phyloP scores from a whole-genome alignment of 208 protist species.

The Crithidia thermophila region DNA sequence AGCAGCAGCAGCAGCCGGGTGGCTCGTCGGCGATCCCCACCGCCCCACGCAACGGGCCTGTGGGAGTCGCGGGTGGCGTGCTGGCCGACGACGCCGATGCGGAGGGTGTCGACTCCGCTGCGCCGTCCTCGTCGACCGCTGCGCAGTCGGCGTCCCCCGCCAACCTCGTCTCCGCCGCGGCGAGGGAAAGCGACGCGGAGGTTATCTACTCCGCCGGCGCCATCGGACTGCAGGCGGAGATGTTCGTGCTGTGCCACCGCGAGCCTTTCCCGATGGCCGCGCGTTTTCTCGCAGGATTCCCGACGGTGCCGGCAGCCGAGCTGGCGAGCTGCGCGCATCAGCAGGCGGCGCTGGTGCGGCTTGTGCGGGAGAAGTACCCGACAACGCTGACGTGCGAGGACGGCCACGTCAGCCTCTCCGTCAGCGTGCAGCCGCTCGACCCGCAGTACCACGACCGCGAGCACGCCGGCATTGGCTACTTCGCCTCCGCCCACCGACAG shows the following conservation, averaged over 20 bases:
- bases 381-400: slow-evolving; percentile 46
- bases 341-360: slow-evolving; percentile 20
- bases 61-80: not conserved
- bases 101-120: not conserved
- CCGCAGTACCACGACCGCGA: slow-evolving; percentile 32
- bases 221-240: slow-evolving; percentile 51
- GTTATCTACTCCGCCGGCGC: slow-evolving; percentile 61
- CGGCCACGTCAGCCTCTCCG: slow-evolving; percentile 50
- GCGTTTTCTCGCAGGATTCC: slow-evolving; percentile 48
- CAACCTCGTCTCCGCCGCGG: not conserved
- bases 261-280: slow-evolving; percentile 47
- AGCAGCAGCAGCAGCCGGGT: not conserved
- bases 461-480: slow-evolving; percentile 44
- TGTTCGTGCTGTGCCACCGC: slow-evolving; percentile 58
- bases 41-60: not conserved
- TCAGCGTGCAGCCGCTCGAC: slow-evolving; percentile 61
- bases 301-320: slow-evolving; percentile 10
- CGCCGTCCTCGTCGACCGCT: not conserved
- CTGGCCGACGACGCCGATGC: not conserved
- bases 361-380: slow-evolving; percentile 34
- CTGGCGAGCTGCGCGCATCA: slow-evolving; percentile 27
- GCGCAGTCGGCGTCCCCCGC: not conserved
- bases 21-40: too few species aligned
- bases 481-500: slow-evolving; percentile 56
- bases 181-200: slow-evolving; percentile 18